Percentiles rank a stretch among this genome's conserved stretches.
phyloP scores from a whole-genome alignment of 2,329 filamentous ascomycete species.

The Acrodontium crateriforme region DNA sequence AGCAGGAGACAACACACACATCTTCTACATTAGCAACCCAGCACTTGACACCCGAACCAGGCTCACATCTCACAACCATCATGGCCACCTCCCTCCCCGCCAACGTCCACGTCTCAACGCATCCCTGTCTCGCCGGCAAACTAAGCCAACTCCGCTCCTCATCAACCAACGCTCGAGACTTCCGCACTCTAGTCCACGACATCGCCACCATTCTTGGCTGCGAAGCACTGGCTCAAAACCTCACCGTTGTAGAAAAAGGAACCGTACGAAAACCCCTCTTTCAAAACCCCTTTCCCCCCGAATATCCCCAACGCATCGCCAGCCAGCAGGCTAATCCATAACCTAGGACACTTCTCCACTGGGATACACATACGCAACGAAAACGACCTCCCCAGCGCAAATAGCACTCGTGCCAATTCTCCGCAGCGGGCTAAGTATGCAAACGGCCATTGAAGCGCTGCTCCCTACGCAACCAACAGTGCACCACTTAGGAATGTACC shows the following conservation, averaged over 20 bases:
- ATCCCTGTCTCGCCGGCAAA: conserved; percentile 79
- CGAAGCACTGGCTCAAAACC: conserved; percentile 57
- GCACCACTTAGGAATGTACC: conserved; percentile 90
- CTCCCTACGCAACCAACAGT: conserved; percentile 69
- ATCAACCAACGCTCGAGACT: conserved; percentile 56
- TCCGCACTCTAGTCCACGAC: conserved; percentile 71
- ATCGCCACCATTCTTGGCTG: conserved; percentile 70
- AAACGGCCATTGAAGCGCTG: conserved; percentile 71
- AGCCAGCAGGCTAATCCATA: neutral
- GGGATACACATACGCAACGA: conserved; percentile 58
- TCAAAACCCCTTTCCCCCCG: too few species aligned
- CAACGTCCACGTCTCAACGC: conserved; percentile 62
- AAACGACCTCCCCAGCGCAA: conserved; percentile 46
- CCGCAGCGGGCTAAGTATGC: conserved; percentile 82
- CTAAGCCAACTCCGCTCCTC: conserved; percentile 75
- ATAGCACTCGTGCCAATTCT: conserved; percentile 84
- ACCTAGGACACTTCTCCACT: conserved; percentile 62
- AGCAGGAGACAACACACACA: conserved; percentile 1
- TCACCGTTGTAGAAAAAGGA: conserved; percentile 45
- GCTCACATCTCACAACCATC: too few species aligned
- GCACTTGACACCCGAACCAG: too few species aligned
- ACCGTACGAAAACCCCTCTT: conserved; percentile 40
- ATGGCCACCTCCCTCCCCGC: conserved; percentile 30
- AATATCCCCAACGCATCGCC: neutral
- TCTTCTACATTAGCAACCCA: neutral